phyloP scores from a whole-genome alignment of 176 grass and related monocot genomes.

The Triticum turgidum region DNA sequence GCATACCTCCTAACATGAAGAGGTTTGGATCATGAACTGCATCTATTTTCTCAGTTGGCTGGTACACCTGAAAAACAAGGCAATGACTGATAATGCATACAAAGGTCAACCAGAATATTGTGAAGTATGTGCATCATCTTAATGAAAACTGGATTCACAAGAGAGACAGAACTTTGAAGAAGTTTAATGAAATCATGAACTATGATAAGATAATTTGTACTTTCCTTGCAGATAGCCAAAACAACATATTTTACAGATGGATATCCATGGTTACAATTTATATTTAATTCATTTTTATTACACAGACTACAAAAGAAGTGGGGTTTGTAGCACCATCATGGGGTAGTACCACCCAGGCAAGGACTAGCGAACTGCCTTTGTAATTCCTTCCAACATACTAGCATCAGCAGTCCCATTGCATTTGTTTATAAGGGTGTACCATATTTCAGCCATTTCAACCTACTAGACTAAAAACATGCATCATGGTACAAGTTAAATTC shows the following conservation, averaged over 20 bases:
- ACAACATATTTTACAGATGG: no score
- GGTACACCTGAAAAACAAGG: conserved; percentile 46
- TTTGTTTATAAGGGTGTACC: not conserved
- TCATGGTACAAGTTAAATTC: not conserved
- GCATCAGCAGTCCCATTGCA: not conserved
- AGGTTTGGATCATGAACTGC: conserved; percentile 41
- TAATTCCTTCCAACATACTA: not conserved
- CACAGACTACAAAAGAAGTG: not conserved
- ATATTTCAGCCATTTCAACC: not conserved
- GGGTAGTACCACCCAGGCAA: not conserved
- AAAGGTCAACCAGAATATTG: not conserved
- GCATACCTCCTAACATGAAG: conserved; percentile 56
- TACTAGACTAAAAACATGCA: not conserved
- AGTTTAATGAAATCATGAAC: conserved; percentile 5
- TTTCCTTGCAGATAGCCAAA: no score
- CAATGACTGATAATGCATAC: conserved; percentile 16
- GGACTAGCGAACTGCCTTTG: not conserved
- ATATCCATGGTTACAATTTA: no score
- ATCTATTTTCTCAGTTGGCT: conserved; percentile 47
- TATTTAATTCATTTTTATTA: not conserved
- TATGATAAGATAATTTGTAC: not conserved
- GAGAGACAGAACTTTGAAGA: not conserved
- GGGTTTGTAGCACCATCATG: not conserved
- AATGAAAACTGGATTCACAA: not conserved
- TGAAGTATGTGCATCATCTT: conserved; percentile 11